A percentile compares a stretch with the other conserved stretches of the same genome.
These are phyloP conservation scores for Trichocladium uniseriatum DNA, from an alignment of 495 filamentous ascomycete genomes.

Conservation along the genomic window DNA sequence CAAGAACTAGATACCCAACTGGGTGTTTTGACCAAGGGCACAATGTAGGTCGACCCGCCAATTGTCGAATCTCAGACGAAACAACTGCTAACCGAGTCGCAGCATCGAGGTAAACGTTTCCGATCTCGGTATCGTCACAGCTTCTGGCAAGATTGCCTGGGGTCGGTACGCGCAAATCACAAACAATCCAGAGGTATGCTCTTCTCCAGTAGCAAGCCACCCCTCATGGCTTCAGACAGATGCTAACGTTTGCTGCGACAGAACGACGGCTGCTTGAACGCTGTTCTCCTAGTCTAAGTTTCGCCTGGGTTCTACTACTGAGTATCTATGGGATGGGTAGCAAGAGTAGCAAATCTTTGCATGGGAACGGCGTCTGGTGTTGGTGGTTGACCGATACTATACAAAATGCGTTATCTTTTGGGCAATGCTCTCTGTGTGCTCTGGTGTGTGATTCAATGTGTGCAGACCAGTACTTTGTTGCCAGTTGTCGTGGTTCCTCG, in stretches of 20 bases:
- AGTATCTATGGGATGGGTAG: conserved; percentile 1
- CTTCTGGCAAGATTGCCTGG: conserved; percentile 89
- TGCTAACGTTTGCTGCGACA: background rate
- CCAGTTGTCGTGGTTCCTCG: too few species aligned
- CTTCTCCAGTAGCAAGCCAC: too few species aligned
- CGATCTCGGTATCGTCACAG: conserved; percentile 86
- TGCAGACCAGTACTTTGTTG: background rate
- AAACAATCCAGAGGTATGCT: conserved; percentile 53
- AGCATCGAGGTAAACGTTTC: conserved; percentile 86
- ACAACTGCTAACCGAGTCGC: background rate
- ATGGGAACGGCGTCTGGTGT: conserved; percentile 26
- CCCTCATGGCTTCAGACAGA: too few species aligned
- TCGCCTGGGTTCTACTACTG: background rate
- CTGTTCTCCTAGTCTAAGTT: conserved; percentile 33
- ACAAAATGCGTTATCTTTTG: background rate
- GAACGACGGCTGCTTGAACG: conserved; percentile 40
- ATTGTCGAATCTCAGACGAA: too few species aligned
- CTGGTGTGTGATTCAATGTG: background rate
- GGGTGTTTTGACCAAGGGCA: conserved; percentile 89
- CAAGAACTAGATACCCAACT: conserved; percentile 55
- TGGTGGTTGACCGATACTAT: conserved; percentile 2
- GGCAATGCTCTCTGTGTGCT: background rate
- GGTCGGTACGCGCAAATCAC: conserved; percentile 61
- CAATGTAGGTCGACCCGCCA: conserved; percentile 43
- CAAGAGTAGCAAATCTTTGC: conserved; percentile 4